Conservation (phyloP, 208 protist genomes). For the Trypanosoma brucei region DNA sequence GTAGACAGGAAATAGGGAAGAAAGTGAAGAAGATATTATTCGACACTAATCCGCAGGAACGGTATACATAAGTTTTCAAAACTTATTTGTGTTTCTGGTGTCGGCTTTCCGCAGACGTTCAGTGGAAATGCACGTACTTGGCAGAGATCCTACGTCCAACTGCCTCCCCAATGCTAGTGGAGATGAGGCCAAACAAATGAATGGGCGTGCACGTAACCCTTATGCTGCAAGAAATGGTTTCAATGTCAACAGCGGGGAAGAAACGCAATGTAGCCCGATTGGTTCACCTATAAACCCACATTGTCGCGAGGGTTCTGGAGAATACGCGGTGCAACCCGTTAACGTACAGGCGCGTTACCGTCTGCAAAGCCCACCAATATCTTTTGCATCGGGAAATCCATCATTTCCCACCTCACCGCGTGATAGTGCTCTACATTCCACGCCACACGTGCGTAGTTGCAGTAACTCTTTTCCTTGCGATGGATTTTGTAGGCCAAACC, state of each 20-base stretch:
- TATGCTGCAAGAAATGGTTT: not conserved
- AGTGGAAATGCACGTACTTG: not conserved
- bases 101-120: too few relatives aligned
- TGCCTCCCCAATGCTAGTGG: not conserved
- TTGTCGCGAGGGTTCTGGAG: not conserved
- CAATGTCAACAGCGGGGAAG: not conserved
- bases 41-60: too few relatives aligned
- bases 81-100: too few relatives aligned
- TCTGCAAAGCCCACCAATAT: constrained; percentile 16
- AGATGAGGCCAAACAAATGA: not conserved
- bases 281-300: not conserved
- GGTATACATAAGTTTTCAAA: too few relatives aligned
- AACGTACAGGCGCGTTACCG: constrained; percentile 26
- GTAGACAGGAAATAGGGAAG: too few relatives aligned
- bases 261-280: not conserved
- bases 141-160: not conserved
- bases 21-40: too few relatives aligned
- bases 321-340: not conserved
- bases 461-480: constrained; percentile 18
- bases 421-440: constrained; percentile 6
- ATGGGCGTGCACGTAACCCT: not conserved
- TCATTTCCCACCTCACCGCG: constrained; percentile 5
- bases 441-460: constrained; percentile 8
- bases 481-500: constrained; percentile 1
- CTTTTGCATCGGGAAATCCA: not conserved